phyloP scores from a whole-genome alignment of 2,329 filamentous ascomycete genomes.

The Aspergillus sp. region DNA sequence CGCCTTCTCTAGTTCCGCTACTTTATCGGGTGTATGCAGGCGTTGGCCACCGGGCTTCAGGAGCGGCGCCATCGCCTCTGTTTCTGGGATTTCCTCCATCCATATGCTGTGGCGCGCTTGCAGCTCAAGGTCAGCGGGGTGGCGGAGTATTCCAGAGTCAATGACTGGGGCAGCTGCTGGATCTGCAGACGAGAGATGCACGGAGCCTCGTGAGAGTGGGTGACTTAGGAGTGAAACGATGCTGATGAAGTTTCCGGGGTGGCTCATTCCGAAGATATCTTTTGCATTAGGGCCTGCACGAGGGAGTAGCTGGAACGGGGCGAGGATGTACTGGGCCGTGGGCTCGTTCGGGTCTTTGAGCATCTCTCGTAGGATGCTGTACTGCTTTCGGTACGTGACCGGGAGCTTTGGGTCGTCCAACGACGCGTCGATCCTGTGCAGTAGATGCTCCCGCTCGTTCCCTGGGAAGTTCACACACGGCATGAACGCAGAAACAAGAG shows the following conservation, averaged over 20 bases:
- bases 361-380: conserved; percentile 7
- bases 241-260: conserved; percentile 20
- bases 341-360: conserved; percentile 17
- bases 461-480: conserved; percentile 13
- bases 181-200: conserved; percentile 43
- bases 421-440: background rate
- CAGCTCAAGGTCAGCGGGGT: conserved; percentile 46
- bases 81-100: conserved; percentile 31
- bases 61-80: conserved; percentile 29
- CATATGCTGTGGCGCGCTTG: conserved; percentile 37
- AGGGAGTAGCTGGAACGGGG: conserved; percentile 20
- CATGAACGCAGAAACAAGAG: conserved; percentile 23
- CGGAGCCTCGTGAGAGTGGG: conserved; percentile 31
- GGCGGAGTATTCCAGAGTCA: conserved; percentile 45
- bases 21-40: conserved; percentile 8
- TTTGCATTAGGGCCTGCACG: conserved; percentile 7
- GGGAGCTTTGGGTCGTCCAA: background rate
- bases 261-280: conserved; percentile 14
- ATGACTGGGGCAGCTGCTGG: conserved; percentile 35
- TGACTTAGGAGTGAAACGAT: conserved; percentile 27
- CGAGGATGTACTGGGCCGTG: conserved; percentile 20
- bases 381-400: background rate
- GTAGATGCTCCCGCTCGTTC: conserved; percentile 4
- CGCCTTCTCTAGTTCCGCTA: conserved; percentile 12
- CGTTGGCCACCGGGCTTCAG: conserved; percentile 32